phyloP scores from a whole-genome alignment of 805 yeast species.

The Pichia nanzhaoensis region DNA sequence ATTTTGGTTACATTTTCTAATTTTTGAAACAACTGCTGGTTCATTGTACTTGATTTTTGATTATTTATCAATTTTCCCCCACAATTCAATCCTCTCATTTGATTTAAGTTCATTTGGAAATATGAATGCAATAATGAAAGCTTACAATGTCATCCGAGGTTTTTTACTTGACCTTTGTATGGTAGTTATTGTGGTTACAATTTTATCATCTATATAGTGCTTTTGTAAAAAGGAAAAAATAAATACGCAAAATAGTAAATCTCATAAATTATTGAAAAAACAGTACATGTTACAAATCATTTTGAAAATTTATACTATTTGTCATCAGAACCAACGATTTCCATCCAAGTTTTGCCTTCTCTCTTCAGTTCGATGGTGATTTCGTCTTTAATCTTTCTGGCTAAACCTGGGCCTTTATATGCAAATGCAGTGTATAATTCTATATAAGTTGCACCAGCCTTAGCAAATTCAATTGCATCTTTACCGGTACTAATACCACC shows the following conservation, averaged over 20 bases:
- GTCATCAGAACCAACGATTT: constrained; percentile 63
- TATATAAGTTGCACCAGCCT: constrained; percentile 89
- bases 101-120: constrained; percentile 9
- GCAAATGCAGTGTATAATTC: constrained; percentile 88
- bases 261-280: too few species aligned
- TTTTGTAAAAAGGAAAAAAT: constrained; percentile 1
- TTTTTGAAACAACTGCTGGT: constrained; percentile 2
- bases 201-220: too few species aligned
- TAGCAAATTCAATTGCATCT: constrained; percentile 87
- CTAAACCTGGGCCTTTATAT: constrained; percentile 86
- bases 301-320: constrained; percentile 20
- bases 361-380: constrained; percentile 51
- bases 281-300: too few species aligned
- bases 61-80: constrained; percentile 5
- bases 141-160: constrained; percentile 5
- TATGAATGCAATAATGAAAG: constrained; percentile 4
- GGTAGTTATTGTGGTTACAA: neutral
- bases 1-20: constrained; percentile 7
- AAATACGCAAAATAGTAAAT: too few species aligned
- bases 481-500: constrained; percentile 88
- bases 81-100: constrained; percentile 9
- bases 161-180: constrained; percentile 8
- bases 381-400: constrained; percentile 53
- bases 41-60: neutral
- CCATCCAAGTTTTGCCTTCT: constrained; percentile 80